Base-by-base conservation (phyloP, 805 yeast species). In the Clavispora asparagi region DNA sequence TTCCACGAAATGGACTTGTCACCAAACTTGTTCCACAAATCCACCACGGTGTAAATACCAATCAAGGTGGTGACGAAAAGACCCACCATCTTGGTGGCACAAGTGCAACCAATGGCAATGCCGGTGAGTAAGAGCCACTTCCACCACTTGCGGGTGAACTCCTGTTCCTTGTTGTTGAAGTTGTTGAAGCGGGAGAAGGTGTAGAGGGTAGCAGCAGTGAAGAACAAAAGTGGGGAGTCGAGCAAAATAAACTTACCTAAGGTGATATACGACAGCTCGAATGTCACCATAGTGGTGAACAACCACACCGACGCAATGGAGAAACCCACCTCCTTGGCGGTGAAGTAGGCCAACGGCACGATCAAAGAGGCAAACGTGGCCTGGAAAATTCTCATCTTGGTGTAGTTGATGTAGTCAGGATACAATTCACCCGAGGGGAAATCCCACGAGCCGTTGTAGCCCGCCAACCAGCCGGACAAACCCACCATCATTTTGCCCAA, bases 41-140 rank as follows among this genome's bases (percentile, higher is more conserved):
- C 97, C 44, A 81, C 85, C 35, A 87, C 74, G 19, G 97, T 90
- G 68, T 92, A 88, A 51, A 89, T 78, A 41, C 99, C 99, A 46
- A 94, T 90, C 52, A 90, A 70, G 14, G 89, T 66, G 47, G 95
- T 92, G 50, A 88, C 87, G 59, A 94, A 88, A 46, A 92, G 76
- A 58, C 99, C 99, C 48, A 94, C 98, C 96, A 91, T 89, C 69
- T 94, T 94, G 47, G 90, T 95, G 27, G 96, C 85, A 61, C 92
- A 85, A 16, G 91, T 86, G 64, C 94, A 87, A 37, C 99, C 98
- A 58, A 94, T 81, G 40, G 81, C 73, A 43, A 89, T 69, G 54
- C 99, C 99, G 8, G 96, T 86, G 48, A 86, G 68, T 23, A 85
- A 56, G 43, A 94, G 68, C 96, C 97, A 92, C 63, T 81, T 82